These are phyloP conservation scores for Alternaria triticina DNA, from an alignment of 2,329 filamentous ascomycete genomes.

Conservation along the genomic window DNA sequence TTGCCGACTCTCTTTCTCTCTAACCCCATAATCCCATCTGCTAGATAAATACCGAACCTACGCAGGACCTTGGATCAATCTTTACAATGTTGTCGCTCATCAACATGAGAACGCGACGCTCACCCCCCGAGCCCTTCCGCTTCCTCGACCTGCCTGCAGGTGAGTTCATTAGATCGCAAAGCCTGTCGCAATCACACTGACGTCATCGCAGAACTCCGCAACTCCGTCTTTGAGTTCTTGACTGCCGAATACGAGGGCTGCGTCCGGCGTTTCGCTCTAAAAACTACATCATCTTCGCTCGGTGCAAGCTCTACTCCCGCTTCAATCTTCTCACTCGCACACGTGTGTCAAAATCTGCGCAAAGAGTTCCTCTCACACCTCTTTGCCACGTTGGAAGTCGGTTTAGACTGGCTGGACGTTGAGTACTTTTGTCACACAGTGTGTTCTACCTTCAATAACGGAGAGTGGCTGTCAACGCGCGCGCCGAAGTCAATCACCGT, in stretches of 20 bases:
- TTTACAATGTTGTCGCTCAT: not conserved
- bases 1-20: not conserved
- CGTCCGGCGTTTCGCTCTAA: not conserved
- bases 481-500: not conserved
- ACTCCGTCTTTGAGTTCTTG: not conserved
- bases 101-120: not conserved
- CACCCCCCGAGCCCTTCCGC: not conserved
- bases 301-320: not conserved
- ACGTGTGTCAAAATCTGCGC: not conserved
- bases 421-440: not conserved
- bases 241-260: not conserved
- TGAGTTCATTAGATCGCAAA: not conserved
- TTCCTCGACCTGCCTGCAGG: not conserved
- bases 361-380: not conserved
- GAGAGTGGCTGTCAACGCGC: not conserved
- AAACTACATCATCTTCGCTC: not conserved
- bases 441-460: not conserved
- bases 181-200: not conserved
- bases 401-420: not conserved
- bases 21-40: not conserved
- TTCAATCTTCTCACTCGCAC: not conserved
- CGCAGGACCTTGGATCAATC: not conserved
- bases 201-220: not conserved
- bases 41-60: not conserved
- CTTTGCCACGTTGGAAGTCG: not conserved